Evolutionary conservation across 1,284 basidiomycete genomes (phyloP).

Genomic region (Sporisorium reilianum): DNA sequence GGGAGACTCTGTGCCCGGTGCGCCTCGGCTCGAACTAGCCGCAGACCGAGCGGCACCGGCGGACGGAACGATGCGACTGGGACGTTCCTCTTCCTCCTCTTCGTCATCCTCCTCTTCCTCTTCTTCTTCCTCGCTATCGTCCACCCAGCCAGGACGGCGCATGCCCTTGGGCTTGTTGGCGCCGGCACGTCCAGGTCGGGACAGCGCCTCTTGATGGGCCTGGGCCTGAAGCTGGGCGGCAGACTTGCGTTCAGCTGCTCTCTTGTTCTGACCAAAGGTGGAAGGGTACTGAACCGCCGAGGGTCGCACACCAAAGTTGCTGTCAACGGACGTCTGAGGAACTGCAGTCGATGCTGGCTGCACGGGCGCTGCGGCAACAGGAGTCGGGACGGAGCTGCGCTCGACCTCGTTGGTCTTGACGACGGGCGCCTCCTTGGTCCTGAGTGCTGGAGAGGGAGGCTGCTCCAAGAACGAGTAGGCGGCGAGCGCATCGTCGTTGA

Average conservation of each 20-base stretch:
- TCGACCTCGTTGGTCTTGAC: constrained; percentile 12
- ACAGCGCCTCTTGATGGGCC: constrained; percentile 60
- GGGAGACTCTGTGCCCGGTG: constrained; percentile 30
- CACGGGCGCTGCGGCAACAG: background rate
- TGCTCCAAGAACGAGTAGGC: constrained; percentile 63
- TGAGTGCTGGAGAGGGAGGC: constrained; percentile 54
- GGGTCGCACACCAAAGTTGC: constrained; percentile 24
- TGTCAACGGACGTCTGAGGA: constrained; percentile 12
- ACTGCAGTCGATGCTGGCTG: constrained; percentile 1
- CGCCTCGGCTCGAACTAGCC: constrained; percentile 33
- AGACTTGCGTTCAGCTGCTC: constrained; percentile 57
- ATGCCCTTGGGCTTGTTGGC: constrained; percentile 47
- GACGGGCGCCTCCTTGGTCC: constrained; percentile 18
- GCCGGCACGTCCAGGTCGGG: constrained; percentile 49
- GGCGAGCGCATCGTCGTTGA: constrained; percentile 59
- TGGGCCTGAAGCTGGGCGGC: constrained; percentile 60
- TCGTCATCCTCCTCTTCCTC: constrained; percentile 64
- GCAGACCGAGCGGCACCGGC: constrained; percentile 21
- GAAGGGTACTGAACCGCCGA: constrained; percentile 51
- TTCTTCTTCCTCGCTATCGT: constrained; percentile 57
- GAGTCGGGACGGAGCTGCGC: constrained; percentile 15
- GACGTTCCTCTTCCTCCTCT: constrained; percentile 58
- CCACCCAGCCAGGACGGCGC: constrained; percentile 49
- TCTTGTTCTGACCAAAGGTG: constrained; percentile 62
- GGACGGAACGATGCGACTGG: background rate